These are phyloP conservation scores for Castanea mollissima DNA, from an alignment of 306 rosid species.

Conservation along the genomic window DNA sequence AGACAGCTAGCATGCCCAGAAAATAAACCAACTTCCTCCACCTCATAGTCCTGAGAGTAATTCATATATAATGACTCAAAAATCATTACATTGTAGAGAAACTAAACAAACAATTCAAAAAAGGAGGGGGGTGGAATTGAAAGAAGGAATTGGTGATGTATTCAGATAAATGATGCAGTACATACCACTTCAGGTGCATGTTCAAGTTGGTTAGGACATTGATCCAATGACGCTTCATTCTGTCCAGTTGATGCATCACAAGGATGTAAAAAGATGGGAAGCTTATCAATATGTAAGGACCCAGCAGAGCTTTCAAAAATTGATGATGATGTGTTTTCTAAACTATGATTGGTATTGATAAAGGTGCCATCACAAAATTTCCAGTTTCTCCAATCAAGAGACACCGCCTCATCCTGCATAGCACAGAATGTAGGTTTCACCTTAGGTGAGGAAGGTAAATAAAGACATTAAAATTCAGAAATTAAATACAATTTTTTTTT, in stretches of 20 bases:
- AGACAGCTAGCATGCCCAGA: slow-evolving; percentile 28
- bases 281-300: slow-evolving; percentile 57
- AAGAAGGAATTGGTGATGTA: not conserved
- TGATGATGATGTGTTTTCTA: slow-evolving; percentile 34
- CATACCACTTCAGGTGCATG: slow-evolving; percentile 38
- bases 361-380: slow-evolving; percentile 35
- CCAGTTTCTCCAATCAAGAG: slow-evolving; percentile 73
- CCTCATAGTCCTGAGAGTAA: slow-evolving; percentile 44
- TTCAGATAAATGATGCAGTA: slow-evolving; percentile 16
- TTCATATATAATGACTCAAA: not conserved
- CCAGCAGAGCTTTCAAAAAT: slow-evolving; percentile 47
- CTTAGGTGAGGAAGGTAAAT: slow-evolving; percentile 1
- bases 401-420: slow-evolving; percentile 53
- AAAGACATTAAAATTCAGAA: not conserved
- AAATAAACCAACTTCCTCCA: slow-evolving; percentile 21
- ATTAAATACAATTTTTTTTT: not conserved
- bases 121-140: not conserved
- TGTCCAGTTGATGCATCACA: slow-evolving; percentile 24
- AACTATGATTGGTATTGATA: slow-evolving; percentile 7
- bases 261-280: slow-evolving; percentile 23
- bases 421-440: slow-evolving; percentile 24
- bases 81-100: slow-evolving; percentile 9
- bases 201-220: slow-evolving; percentile 31
- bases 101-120: slow-evolving; percentile 15
- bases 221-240: slow-evolving; percentile 34